Conservation (phyloP, 2,329 filamentous ascomycete genomes). For the Ceratocystis papillata region DNA sequence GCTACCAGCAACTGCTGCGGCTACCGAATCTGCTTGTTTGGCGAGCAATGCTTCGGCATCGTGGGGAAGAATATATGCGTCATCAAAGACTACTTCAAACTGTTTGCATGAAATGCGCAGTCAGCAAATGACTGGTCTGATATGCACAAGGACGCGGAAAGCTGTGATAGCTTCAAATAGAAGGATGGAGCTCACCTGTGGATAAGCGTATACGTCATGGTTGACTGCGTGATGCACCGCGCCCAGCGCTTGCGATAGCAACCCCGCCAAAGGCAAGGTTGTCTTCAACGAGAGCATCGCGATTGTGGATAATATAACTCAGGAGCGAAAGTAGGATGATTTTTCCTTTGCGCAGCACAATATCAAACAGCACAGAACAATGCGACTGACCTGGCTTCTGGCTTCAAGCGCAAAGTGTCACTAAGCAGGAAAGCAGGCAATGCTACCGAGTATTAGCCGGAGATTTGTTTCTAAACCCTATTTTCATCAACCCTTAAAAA, state of each 20-base stretch:
- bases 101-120: slow-evolving; percentile 32
- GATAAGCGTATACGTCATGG: slow-evolving; percentile 77
- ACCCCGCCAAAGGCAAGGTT: slow-evolving; percentile 37
- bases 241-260: slow-evolving; percentile 39
- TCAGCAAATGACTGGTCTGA: not conserved
- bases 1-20: slow-evolving; percentile 27
- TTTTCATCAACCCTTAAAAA: not conserved
- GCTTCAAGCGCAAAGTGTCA: slow-evolving; percentile 15
- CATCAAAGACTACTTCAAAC: slow-evolving; percentile 70
- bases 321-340: not conserved
- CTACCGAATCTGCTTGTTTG: slow-evolving; percentile 27
- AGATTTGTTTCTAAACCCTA: not conserved
- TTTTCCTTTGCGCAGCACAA: not conserved
- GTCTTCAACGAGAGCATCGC: not conserved
- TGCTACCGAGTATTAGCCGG: not conserved
- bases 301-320: not conserved
- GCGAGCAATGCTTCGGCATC: slow-evolving; percentile 55
- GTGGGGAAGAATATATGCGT: slow-evolving; percentile 58
- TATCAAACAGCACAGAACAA: not conserved
- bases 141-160: not conserved
- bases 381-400: not conserved
- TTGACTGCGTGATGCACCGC: slow-evolving; percentile 39
- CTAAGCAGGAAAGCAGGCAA: not conserved
- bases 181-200: slow-evolving; percentile 51
- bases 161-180: slow-evolving; percentile 1